Evolutionary conservation across 2,329 filamentous ascomycete genomes (phyloP), one percentile per base, ranked within the genome.

Genomic region (Nemania abortiva): DNA sequence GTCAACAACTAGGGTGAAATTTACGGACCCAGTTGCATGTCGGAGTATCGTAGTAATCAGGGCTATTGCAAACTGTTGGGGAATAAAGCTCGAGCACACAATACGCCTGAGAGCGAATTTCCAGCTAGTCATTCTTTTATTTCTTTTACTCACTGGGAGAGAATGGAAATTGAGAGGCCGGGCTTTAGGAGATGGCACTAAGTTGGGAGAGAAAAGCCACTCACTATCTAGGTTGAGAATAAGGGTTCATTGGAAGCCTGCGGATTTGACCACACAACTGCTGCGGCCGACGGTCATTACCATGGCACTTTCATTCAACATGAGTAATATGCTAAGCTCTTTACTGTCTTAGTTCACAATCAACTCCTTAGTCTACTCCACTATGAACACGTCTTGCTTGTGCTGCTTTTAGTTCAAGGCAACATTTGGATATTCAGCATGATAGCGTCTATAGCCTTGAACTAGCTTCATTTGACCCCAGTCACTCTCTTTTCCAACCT

Each of bases 1-100:
- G 72, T 74, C 57, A 78, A 77, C 39, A 5, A 11, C 1, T 71
- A 65, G 31, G 42, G 34, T 22, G 31, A 20, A 10, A 1, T 7
- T 34, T n/a, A 55, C n/a, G 31, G 18, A 31, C 22, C 10, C 31
- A 22, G 45, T 18, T 9, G 31, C 24, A 27, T 45, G 18, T 42
- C 24, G 18, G 18, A n/a, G 18, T 9, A 7, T 13, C 22, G 7
- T 50, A n/a, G 57, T 50, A 50, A 20, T 22, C 13, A 31, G 18
- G 34, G 24, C 18, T 53, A 20, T 42, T 3, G 18, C 50, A 34
- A 31, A 22, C 20, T 6, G 20, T 1, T 39, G 47, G 31, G 47
- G 37, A 34, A 11, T 31, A 39, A 49, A 59, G 18, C 11, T 59
- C 29, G 42, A 49, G 49, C n/a, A 18, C 27, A 6, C 1, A 9